Conservation (phyloP, 1,284 basidiomycete genomes). For the Sphaerobolus stellatus region DNA sequence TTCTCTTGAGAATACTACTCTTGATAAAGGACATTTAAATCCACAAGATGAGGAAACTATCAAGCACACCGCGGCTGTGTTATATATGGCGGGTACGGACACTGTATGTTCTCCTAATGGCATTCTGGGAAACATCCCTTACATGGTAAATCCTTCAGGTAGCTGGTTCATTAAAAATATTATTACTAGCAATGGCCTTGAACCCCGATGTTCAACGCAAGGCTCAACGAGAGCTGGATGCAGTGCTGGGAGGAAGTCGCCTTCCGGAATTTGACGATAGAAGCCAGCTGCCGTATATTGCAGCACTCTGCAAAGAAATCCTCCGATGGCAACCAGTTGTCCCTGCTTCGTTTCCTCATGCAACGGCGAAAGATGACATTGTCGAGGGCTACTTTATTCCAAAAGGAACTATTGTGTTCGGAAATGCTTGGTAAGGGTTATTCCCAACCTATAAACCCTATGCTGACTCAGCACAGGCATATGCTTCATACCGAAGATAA, state of each 20-base stretch:
- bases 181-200: conserved; percentile 22
- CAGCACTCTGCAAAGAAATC: conserved; percentile 23
- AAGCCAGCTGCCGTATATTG: conserved; percentile 22
- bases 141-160: not conserved
- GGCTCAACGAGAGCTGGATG: not conserved
- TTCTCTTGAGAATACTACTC: not conserved
- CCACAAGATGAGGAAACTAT: not conserved
- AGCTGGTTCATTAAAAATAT: not conserved
- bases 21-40: not conserved
- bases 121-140: not conserved
- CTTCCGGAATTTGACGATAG: conserved; percentile 12
- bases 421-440: not conserved
- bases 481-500: not conserved
- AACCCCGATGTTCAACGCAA: conserved; percentile 21
- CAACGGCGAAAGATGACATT: conserved; percentile 1
- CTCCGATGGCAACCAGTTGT: conserved; percentile 20
- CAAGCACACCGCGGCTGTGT: not conserved
- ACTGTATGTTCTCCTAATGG: not conserved
- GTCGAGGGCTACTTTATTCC: not conserved
- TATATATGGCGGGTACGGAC: not conserved
- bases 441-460: not conserved
- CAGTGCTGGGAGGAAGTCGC: not conserved
- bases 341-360: conserved; percentile 9
- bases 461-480: not conserved
- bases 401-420: not conserved